Conservation (phyloP, 2,329 filamentous ascomycete species). For the Capronia coronata region DNA sequence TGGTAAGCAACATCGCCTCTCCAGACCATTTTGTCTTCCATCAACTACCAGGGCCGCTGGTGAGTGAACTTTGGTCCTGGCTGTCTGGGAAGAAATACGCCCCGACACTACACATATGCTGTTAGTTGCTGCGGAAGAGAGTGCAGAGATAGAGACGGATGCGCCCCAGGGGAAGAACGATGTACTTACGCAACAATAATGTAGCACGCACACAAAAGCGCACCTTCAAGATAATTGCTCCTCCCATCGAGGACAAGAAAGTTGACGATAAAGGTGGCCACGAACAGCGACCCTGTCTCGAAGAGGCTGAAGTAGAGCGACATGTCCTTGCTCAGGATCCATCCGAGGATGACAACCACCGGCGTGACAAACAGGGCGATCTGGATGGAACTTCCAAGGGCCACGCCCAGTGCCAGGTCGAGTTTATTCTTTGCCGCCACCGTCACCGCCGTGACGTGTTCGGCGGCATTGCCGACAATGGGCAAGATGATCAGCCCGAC, state of each 20-base stretch:
- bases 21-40: not conserved
- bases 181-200: slow-evolving; percentile 49
- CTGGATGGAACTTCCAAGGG: slow-evolving; percentile 59
- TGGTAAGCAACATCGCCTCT: not conserved
- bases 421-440: slow-evolving; percentile 61
- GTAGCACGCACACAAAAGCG: slow-evolving; percentile 54
- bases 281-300: slow-evolving; percentile 63
- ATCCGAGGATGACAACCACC: slow-evolving; percentile 56
- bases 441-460: slow-evolving; percentile 58
- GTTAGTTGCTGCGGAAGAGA: not conserved
- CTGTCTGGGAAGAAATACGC: slow-evolving; percentile 28
- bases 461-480: slow-evolving; percentile 60
- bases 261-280: slow-evolving; percentile 50
- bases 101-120: slow-evolving; percentile 33
- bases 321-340: slow-evolving; percentile 58
- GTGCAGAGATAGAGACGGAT: not conserved
- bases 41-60: slow-evolving; percentile 12
- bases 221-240: slow-evolving; percentile 55
- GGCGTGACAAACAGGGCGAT: slow-evolving; percentile 59
- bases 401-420: slow-evolving; percentile 60
- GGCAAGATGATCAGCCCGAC: slow-evolving; percentile 59
- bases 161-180: not conserved
- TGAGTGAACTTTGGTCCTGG: slow-evolving; percentile 24
- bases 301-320: slow-evolving; percentile 81
- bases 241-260: slow-evolving; percentile 58